Conservation (phyloP, 192 early-diverging fungal genomes). For the Coemansia furcata region DNA sequence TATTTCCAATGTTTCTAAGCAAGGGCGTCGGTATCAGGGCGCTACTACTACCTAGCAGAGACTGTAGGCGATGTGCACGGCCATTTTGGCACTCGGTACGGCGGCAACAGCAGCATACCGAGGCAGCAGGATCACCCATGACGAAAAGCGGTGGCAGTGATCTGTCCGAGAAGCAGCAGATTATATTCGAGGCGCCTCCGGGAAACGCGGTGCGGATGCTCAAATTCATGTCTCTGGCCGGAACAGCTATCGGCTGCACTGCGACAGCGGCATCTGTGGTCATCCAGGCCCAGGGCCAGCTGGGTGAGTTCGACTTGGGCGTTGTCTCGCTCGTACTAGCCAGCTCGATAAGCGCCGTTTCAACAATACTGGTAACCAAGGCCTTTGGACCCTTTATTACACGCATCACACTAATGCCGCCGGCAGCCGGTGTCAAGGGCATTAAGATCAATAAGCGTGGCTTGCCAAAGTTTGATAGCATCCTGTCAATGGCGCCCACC, state of each 20-base stretch:
- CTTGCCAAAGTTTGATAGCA: conserved; percentile 48
- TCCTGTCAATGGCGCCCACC: conserved; percentile 18
- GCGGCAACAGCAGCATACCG: not conserved
- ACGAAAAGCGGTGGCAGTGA: not conserved
- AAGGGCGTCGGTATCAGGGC: not conserved
- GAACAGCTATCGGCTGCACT: conserved; percentile 33
- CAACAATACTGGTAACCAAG: conserved; percentile 31
- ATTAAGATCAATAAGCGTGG: conserved; percentile 27
- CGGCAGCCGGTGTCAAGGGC: not conserved
- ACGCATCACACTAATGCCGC: conserved; percentile 27
- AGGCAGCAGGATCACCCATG: not conserved
- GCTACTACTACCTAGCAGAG: not conserved
- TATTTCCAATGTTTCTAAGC: not conserved
- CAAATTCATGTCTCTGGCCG: conserved; percentile 51
- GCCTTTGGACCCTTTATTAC: conserved; percentile 51
- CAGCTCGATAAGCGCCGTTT: conserved; percentile 37
- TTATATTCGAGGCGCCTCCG: conserved; percentile 41
- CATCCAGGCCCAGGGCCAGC: conserved; percentile 15
- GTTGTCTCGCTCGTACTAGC: conserved; percentile 24
- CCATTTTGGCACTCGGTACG: not conserved
- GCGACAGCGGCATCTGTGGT: conserved; percentile 20
- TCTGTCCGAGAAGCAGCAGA: not conserved
- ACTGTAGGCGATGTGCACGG: not conserved
- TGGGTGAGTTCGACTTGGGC: conserved; percentile 26
- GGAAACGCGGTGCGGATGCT: conserved; percentile 44